phyloP scores from a whole-genome alignment of 306 rosid genomes.

The Mimosa pudica region DNA sequence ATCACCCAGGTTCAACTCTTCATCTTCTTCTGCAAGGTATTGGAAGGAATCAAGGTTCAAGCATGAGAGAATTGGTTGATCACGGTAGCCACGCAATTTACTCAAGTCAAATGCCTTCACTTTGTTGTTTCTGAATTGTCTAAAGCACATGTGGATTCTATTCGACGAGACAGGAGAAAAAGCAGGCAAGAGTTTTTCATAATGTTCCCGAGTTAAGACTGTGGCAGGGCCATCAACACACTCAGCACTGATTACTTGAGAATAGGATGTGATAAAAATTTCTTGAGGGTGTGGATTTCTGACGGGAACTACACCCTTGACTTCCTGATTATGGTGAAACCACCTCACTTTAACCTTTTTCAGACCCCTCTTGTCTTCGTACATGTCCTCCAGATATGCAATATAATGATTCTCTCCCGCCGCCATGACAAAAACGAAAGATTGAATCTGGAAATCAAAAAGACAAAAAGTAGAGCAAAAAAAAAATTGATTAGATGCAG shows the following conservation, averaged over 20 bases:
- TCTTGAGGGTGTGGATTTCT: conserved; percentile 90
- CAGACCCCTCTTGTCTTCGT: conserved; percentile 92
- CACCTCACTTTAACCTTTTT: conserved; percentile 96
- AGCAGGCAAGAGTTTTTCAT: conserved; percentile 62
- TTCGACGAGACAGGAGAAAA: conserved; percentile 63
- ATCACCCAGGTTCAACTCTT: conserved; percentile 55
- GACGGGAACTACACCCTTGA: conserved; percentile 69
- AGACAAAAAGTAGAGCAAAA: conserved; percentile 21
- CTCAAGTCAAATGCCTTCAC: conserved; percentile 87
- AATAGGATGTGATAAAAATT: conserved; percentile 88
- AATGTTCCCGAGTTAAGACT: conserved; percentile 83
- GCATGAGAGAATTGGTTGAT: conserved; percentile 80
- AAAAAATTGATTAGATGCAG: conserved; percentile 6
- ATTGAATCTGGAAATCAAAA: conserved; percentile 69
- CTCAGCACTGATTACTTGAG: conserved; percentile 95
- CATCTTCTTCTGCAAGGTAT: conserved; percentile 62
- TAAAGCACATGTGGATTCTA: conserved; percentile 75
- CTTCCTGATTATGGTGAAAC: conserved; percentile 97
- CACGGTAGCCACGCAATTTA: conserved; percentile 81
- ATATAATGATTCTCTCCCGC: conserved; percentile 83
- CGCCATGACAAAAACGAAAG: conserved; percentile 98
- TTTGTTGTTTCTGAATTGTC: conserved; percentile 88
- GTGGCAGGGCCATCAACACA: conserved; percentile 94
- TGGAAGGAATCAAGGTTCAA: conserved; percentile 55
- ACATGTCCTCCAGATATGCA: conserved; percentile 97